Evolutionary conservation across 768 basidiomycete species (phyloP), one percentile per base, ranked within the genome.

Genomic region (Strobilomyces echinocephalus): DNA sequence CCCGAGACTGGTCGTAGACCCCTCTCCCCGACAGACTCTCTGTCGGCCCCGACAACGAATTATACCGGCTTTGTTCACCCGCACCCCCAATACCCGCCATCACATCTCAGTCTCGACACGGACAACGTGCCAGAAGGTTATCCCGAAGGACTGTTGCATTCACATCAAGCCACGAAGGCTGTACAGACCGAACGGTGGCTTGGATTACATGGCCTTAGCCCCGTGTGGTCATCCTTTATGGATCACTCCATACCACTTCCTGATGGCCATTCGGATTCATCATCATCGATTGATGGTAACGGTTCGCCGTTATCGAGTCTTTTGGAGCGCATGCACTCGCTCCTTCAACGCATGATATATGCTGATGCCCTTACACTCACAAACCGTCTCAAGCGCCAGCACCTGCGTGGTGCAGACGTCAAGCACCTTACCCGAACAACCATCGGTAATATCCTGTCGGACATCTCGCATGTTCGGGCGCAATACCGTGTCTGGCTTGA

Each of bases 361-460:
- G 86, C 94, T 1, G 95, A 98, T 60, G 86, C 95, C 2, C 76
- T 87, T 20, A 93, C 91, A 2, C 75, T 98, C 39, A 91, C 91
- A 31, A 89, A 88, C 58, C 85, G 97, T 26, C 75, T 98, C 26
- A 95, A 91, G 70, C 86, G 93, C 52, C 95, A 97, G 60, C 83
- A 94, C 62, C 77, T 98, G 18, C 81, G 81, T 54, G 87, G 87
- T 21, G 88, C 91, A 9, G 93, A 97, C 60, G 79, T 97, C 30
- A 81, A 83, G 30, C 88, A 97, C 66, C 77, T 98, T 16, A 95
- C 93, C 0, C 83, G 87, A 42, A 81, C 80, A 24, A 97, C 93
- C 0, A 77, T 98, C 54, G 79, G 80, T 53, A 78, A 79, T 47
- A 83, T 99, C 46, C 63, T 92, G 14, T 71, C 77, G 24, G 95